Conservation (phyloP, 257 asterid genomes). For the Plantago ovata region DNA sequence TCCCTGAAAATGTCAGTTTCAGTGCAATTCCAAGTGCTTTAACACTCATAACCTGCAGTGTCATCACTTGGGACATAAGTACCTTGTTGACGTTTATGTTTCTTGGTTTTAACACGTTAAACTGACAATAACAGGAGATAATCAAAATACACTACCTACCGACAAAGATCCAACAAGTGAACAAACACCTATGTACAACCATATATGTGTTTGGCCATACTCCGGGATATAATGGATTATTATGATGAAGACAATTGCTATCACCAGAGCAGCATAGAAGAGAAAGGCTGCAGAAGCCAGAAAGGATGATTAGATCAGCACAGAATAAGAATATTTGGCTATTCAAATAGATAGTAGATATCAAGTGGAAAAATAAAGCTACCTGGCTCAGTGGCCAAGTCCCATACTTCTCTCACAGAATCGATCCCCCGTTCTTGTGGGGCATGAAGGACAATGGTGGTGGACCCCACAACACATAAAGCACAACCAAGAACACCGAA, state of each 20-base stretch:
- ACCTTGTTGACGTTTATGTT: neutral
- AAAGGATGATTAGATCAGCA: constrained; percentile 24
- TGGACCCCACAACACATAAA: constrained; percentile 95
- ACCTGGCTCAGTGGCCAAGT: constrained; percentile 97
- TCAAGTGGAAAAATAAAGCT: constrained; percentile 4
- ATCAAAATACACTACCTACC: constrained; percentile 47
- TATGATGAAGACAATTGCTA: constrained; percentile 41
- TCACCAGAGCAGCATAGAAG: constrained; percentile 53
- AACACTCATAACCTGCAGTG: constrained; percentile 66
- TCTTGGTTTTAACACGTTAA: neutral
- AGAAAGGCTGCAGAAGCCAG: constrained; percentile 65
- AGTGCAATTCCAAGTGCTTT: constrained; percentile 76
- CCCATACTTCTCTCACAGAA: constrained; percentile 95
- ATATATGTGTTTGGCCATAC: constrained; percentile 77
- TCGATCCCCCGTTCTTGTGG: constrained; percentile 95
- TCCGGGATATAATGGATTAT: constrained; percentile 59
- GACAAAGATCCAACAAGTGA: constrained; percentile 82
- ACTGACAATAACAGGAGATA: neutral
- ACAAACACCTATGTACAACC: constrained; percentile 72
- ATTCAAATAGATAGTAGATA: constrained; percentile 5
- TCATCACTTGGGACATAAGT: neutral
- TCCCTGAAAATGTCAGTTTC: constrained; percentile 67
- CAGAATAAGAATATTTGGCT: neutral
- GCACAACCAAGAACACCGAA: constrained; percentile 98
- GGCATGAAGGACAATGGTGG: constrained; percentile 89